phyloP scores from a whole-genome alignment of 352 stramenopile species.

The Globisporangium barbulae region DNA sequence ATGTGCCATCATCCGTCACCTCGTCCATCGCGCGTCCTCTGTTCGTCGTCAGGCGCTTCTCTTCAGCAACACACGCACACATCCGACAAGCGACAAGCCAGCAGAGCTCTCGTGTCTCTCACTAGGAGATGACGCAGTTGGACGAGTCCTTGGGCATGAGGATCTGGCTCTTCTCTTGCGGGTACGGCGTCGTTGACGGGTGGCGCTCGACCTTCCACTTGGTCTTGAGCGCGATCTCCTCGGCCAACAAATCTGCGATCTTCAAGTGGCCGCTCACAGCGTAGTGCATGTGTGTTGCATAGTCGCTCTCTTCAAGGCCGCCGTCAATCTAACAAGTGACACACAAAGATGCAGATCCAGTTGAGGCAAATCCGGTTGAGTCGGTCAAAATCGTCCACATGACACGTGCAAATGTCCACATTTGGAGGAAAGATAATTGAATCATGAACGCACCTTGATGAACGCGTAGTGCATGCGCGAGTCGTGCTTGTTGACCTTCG shows the following conservation, averaged over 20 bases:
- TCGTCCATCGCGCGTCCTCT: not conserved
- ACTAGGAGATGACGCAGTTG: conserved; percentile 17
- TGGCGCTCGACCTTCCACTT: conserved; percentile 56
- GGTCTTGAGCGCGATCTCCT: conserved; percentile 68
- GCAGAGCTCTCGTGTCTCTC: not conserved
- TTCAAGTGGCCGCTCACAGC: conserved; percentile 82
- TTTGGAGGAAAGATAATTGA: not conserved
- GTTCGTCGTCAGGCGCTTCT: not conserved
- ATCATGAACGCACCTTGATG: conserved; percentile 46
- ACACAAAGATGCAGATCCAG: not conserved
- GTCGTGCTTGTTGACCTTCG: conserved; percentile 72
- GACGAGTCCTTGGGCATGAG: conserved; percentile 51
- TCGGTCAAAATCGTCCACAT: not conserved
- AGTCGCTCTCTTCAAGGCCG: conserved; percentile 61
- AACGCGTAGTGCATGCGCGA: conserved; percentile 81
- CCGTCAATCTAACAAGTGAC: conserved; percentile 44
- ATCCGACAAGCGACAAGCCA: too few species aligned
- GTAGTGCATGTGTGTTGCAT: conserved; percentile 80
- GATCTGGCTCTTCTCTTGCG: conserved; percentile 76
- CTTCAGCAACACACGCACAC: not conserved
- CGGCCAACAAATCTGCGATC: conserved; percentile 65
- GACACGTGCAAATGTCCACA: not conserved
- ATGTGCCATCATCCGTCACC: conserved; percentile 9
- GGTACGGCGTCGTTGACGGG: conserved; percentile 69
- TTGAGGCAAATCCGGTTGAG: not conserved